A percentile compares a stretch with the other conserved stretches of the same genome.
Evolutionary conservation across 2,329 filamentous ascomycete species (phyloP).

Genomic region (Bertia moriformis): DNA sequence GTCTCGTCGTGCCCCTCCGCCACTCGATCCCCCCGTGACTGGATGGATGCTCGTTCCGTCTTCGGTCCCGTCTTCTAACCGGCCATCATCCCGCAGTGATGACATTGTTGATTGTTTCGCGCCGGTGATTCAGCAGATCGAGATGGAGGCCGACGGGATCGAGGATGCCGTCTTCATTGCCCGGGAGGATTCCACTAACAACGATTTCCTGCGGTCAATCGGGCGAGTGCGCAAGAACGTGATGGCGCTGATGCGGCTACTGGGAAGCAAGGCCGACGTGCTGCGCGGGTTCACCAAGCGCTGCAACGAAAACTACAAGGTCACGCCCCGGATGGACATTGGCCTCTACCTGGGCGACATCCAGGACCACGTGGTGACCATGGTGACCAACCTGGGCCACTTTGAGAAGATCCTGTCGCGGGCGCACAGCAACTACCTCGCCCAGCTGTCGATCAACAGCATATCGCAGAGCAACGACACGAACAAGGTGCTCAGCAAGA

Average conservation of each 20-base stretch:
- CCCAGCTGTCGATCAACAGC: slow-evolving; percentile 83
- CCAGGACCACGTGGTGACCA: slow-evolving; percentile 96
- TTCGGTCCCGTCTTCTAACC: slow-evolving; percentile 9
- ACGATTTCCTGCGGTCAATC: slow-evolving; percentile 73
- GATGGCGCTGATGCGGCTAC: slow-evolving; percentile 79
- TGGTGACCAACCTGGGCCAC: slow-evolving; percentile 91
- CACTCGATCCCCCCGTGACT: neutral
- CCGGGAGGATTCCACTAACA: slow-evolving; percentile 68
- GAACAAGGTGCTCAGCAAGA: slow-evolving; percentile 83
- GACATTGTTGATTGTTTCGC: slow-evolving; percentile 95
- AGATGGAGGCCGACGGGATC: slow-evolving; percentile 78
- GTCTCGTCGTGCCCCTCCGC: slow-evolving; percentile 12
- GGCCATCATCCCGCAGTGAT: slow-evolving; percentile 37
- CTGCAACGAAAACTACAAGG: slow-evolving; percentile 92
- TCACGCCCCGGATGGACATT: slow-evolving; percentile 91
- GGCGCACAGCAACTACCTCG: slow-evolving; percentile 89
- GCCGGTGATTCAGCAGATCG: slow-evolving; percentile 74
- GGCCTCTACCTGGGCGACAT: slow-evolving; percentile 94
- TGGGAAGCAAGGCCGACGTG: slow-evolving; percentile 96
- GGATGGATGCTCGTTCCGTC: neutral
- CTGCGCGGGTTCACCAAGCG: slow-evolving; percentile 95
- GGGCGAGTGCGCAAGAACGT: slow-evolving; percentile 86
- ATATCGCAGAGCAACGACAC: slow-evolving; percentile 76
- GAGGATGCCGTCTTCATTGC: slow-evolving; percentile 93
- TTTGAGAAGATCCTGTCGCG: slow-evolving; percentile 96